Evolutionary conservation across 257 asterid species (phyloP).

Genomic region (Solanum boliviense): DNA sequence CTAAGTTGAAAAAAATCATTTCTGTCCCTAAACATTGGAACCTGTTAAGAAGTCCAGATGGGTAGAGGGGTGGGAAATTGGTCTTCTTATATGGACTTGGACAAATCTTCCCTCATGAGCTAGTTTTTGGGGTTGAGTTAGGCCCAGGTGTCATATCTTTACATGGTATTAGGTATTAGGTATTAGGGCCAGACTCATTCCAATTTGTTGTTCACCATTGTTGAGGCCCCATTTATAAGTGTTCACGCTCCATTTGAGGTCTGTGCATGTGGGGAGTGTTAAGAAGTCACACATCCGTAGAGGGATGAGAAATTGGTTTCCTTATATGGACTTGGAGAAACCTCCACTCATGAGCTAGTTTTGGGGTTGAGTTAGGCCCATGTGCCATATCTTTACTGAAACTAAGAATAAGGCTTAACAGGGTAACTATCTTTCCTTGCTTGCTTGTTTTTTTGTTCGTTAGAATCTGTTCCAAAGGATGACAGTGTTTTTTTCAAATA

Average conservation of each 20-base stretch:
- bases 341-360: background rate
- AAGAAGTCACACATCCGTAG: background rate
- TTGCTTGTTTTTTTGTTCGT: background rate
- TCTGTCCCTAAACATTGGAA: background rate
- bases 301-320: background rate
- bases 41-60: background rate
- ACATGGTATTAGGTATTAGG: too few relatives aligned
- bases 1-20: background rate
- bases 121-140: background rate
- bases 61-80: background rate
- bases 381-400: background rate
- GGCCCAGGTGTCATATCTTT: background rate
- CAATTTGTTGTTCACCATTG: background rate
- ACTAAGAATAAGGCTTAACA: background rate
- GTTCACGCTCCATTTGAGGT: background rate
- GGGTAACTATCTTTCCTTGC: constrained; percentile 1
- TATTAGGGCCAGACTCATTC: background rate
- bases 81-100: background rate
- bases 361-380: background rate
- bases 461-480: background rate
- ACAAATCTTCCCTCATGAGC: background rate
- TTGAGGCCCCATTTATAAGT: background rate
- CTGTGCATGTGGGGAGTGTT: background rate
- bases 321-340: background rate
- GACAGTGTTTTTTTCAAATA: background rate